A percentile compares a stretch with the other conserved stretches of the same genome.
Evolutionary conservation across 2,329 filamentous ascomycete species (phyloP).

Genomic region (Chaetoscypha palmicola): DNA sequence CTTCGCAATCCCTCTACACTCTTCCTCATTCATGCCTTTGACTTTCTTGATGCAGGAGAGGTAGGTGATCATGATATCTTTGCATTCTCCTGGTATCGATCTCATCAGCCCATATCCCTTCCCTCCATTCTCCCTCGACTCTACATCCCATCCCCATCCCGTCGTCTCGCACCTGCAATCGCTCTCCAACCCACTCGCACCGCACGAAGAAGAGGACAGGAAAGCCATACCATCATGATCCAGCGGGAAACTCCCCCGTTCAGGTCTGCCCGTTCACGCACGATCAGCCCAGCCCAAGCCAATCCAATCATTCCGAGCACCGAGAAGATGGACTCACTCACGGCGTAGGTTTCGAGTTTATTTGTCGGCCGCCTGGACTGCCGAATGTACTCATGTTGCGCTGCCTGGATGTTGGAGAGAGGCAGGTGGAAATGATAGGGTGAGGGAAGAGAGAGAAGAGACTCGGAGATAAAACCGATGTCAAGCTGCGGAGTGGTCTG

Average conservation of each 20-base stretch:
- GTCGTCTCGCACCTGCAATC: too few species aligned
- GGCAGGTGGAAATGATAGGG: too few species aligned
- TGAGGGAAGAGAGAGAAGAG: too few species aligned
- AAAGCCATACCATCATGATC: constrained; percentile 69
- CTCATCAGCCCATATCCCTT: too few species aligned
- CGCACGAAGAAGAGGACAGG: neutral
- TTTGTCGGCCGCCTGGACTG: constrained; percentile 58
- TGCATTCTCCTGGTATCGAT: constrained; percentile 70
- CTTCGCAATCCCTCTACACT: constrained; percentile 81
- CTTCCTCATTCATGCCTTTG: constrained; percentile 75
- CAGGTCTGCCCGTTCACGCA: constrained; percentile 59
- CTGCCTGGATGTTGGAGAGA: too few species aligned
- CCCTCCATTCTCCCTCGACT: too few species aligned
- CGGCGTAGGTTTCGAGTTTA: constrained; percentile 63
- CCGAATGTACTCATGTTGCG: constrained; percentile 61
- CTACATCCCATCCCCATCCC: too few species aligned
- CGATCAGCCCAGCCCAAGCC: constrained; percentile 5
- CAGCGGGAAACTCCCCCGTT: constrained; percentile 91
- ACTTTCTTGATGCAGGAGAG: constrained; percentile 80
- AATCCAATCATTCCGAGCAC: too few species aligned
- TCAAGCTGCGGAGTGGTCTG: too few species aligned
- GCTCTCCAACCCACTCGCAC: too few species aligned
- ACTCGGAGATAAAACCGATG: too few species aligned
- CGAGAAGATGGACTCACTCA: constrained; percentile 46
- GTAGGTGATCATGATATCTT: constrained; percentile 77